Base-by-base conservation (phyloP, 2,329 filamentous ascomycete genomes). In the Alternaria sp. region DNA sequence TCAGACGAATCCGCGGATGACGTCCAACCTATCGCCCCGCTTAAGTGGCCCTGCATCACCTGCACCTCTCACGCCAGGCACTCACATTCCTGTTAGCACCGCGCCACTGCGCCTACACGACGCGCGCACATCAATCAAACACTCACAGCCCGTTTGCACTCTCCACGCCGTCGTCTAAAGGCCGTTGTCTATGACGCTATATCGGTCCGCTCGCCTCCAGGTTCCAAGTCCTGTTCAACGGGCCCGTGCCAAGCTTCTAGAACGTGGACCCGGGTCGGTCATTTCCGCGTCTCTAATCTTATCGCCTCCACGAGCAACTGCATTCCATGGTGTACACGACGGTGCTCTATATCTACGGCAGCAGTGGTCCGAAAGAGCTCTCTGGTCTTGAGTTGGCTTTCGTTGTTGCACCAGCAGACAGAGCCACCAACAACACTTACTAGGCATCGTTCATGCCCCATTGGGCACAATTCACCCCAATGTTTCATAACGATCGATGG, bases 21-120 rank as follows among this genome's bases (percentile, higher is more conserved):
- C 70, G 65, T 67, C 55, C 61, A 57, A 56, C 69, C 66, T 71
- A 71, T 71, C 65, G 67, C 65, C 64, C 54, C 57, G 36, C 8
- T 11, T 40, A 11, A 40, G 36, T 40, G 36, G 36, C 62, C 54
- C 55, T 56, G 60, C 62, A 64, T 64, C 61, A 67, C 60, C 65
- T 62, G 65, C 67, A 66, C 70, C 68, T 67, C 59, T 57, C 52
- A 15, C 36, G 30, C 32, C 52, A 54, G 52, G 10, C 21, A 26
- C 10, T 43, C 54, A 58, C 62, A 15, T 36, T 52, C 49, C 32
- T 52, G 26, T 17, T 13, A 30, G 17, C 13, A 21, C 21, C 49
- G 17, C 49, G 49, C 49, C 49, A 52, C 49, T 25, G 19, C 19
- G 49, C 30, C 49, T 52, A 25, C 49, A 25, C 49, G 28, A 36